Evolutionary conservation across 805 yeast genomes (phyloP).

Genomic region (Pichia kluyveri): DNA sequence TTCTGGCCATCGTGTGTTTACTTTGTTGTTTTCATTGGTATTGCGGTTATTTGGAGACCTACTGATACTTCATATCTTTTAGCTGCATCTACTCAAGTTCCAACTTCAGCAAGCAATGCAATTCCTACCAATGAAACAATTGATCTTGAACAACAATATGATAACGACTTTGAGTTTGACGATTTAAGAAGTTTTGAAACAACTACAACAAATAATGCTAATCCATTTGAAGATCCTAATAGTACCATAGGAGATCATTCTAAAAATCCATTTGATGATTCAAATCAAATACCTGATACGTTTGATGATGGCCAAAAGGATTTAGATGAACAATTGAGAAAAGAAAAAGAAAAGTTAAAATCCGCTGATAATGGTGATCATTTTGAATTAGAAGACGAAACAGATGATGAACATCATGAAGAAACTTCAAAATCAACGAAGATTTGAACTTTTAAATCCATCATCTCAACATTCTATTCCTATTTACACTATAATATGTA

Average conservation of each 20-base stretch:
- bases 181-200: slow-evolving; percentile 46
- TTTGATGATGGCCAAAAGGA: slow-evolving; percentile 13
- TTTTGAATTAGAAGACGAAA: slow-evolving; percentile 25
- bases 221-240: slow-evolving; percentile 21
- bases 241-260: neutral
- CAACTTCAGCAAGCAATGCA: slow-evolving; percentile 42
- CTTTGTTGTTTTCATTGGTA: slow-evolving; percentile 70
- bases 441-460: neutral
- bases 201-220: slow-evolving; percentile 12
- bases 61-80: slow-evolving; percentile 90
- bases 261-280: slow-evolving; percentile 26
- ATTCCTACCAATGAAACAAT: slow-evolving; percentile 18
- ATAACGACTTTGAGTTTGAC: slow-evolving; percentile 53
- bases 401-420: slow-evolving; percentile 12
- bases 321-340: slow-evolving; percentile 26
- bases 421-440: neutral
- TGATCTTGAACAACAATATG: slow-evolving; percentile 28
- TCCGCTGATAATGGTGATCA: slow-evolving; percentile 13
- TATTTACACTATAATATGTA: no score
- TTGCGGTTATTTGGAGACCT: slow-evolving; percentile 95
- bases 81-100: slow-evolving; percentile 89
- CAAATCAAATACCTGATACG: slow-evolving; percentile 11
- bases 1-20: slow-evolving; percentile 94
- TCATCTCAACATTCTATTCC: no score
- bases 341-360: slow-evolving; percentile 17